Evolutionary conservation across 1,139 yeast species (phyloP).

Genomic region (Magnusiomyces paraingens): DNA sequence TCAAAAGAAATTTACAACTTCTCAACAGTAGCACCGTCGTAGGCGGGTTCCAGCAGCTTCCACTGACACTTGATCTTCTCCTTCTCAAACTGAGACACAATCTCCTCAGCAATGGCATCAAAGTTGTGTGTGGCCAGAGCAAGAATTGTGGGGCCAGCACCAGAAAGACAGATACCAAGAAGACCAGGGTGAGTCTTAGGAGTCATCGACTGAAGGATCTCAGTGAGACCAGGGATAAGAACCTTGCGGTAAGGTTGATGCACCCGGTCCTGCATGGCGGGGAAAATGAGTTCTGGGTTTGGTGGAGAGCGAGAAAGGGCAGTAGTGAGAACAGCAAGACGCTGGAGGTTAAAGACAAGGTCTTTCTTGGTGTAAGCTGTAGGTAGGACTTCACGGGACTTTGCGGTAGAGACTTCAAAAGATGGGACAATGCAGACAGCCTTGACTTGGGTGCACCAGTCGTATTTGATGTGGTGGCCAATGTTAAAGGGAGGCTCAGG

Average conservation of each 20-base stretch:
- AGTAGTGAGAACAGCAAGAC: slow-evolving; percentile 67
- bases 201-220: slow-evolving; percentile 72
- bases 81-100: slow-evolving; percentile 59
- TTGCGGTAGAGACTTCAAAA: slow-evolving; percentile 90
- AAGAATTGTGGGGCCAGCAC: slow-evolving; percentile 96
- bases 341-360: slow-evolving; percentile 79
- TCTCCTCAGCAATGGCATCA: slow-evolving; percentile 74
- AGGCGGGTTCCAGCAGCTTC: slow-evolving; percentile 79
- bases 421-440: slow-evolving; percentile 90
- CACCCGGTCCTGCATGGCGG: slow-evolving; percentile 93
- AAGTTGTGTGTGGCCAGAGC: slow-evolving; percentile 87
- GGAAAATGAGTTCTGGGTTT: slow-evolving; percentile 71
- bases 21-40: slow-evolving; percentile 60
- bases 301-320: slow-evolving; percentile 83
- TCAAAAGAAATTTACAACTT: slow-evolving; percentile 3
- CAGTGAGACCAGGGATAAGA: slow-evolving; percentile 83
- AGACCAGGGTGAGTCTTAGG: slow-evolving; percentile 80
- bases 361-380: slow-evolving; percentile 71
- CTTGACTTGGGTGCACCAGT: slow-evolving; percentile 73
- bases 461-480: slow-evolving; percentile 83
- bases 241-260: slow-evolving; percentile 94
- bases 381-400: slow-evolving; percentile 85
- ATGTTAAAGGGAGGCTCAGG: slow-evolving; percentile 79
- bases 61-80: slow-evolving; percentile 69
- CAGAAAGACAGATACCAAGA: slow-evolving; percentile 89